Conservation (phyloP, 208 protist genomes). For the Phytomonas sp. region DNA sequence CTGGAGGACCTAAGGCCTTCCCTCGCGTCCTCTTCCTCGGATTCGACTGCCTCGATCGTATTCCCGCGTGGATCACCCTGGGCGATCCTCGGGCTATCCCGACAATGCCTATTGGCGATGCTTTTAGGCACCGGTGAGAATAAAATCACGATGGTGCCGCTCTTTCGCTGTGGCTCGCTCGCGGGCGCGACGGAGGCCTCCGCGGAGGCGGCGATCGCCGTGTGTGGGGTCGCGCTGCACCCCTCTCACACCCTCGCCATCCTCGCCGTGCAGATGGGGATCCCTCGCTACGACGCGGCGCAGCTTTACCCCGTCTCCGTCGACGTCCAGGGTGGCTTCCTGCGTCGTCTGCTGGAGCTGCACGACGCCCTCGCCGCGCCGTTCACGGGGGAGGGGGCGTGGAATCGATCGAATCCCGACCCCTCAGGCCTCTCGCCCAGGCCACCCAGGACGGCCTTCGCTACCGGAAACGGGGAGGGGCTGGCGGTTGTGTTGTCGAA, state of each 20-base stretch:
- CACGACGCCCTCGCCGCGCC: too few relatives aligned
- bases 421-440: too few relatives aligned
- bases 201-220: constrained; percentile 14
- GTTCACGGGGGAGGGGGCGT: too few relatives aligned
- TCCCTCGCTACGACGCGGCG: constrained; percentile 18
- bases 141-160: constrained; percentile 16
- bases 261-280: constrained; percentile 29
- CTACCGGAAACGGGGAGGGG: neutral
- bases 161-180: constrained; percentile 42
- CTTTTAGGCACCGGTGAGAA: constrained; percentile 5
- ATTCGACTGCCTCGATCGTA: neutral
- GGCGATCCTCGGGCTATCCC: constrained; percentile 35
- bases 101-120: constrained; percentile 35
- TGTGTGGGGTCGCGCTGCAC: constrained; percentile 56
- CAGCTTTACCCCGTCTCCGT: constrained; percentile 34
- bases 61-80: neutral
- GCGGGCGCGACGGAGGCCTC: constrained; percentile 21
- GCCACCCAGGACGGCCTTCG: too few relatives aligned
- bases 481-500: neutral
- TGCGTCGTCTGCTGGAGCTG: constrained; percentile 16
- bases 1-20: neutral
- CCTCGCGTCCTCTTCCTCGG: neutral
- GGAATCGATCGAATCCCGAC: too few relatives aligned
- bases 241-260: constrained; percentile 40
- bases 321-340: constrained; percentile 10